A percentile compares a stretch with the other conserved stretches of the same genome.
Evolutionary conservation across 345 rosid species (phyloP).

Genomic region (Melaleuca quinquenervia): DNA sequence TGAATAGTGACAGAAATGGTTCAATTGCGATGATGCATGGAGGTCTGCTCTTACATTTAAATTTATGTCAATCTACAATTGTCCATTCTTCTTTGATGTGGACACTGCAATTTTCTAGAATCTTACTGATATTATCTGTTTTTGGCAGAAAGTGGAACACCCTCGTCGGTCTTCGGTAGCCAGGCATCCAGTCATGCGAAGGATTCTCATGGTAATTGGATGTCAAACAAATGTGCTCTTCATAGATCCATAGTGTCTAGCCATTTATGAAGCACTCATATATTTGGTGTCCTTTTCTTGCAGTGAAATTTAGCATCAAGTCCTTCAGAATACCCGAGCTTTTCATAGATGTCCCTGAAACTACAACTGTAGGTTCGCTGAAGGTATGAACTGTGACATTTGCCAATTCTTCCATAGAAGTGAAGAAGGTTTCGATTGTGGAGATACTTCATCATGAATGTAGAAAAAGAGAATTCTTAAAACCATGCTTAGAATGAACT

Average conservation of each 20-base stretch:
- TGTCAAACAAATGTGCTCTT: slow-evolving; percentile 3
- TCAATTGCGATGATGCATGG: slow-evolving; percentile 14
- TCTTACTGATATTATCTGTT: neutral
- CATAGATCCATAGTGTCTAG: neutral
- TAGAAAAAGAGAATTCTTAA: neutral
- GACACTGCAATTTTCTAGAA: neutral
- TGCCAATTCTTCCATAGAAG: neutral
- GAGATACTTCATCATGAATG: neutral
- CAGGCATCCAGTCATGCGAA: slow-evolving; percentile 29
- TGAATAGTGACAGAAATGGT: slow-evolving; percentile 15
- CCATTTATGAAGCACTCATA: slow-evolving; percentile 9
- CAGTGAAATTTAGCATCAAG: slow-evolving; percentile 93
- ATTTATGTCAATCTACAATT: neutral
- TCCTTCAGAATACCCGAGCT: slow-evolving; percentile 89
- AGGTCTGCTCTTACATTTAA: slow-evolving; percentile 20
- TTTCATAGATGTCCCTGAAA: slow-evolving; percentile 76
- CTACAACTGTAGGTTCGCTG: slow-evolving; percentile 69
- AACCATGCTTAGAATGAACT: neutral
- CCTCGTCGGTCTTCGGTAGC: slow-evolving; percentile 33
- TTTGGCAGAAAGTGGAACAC: slow-evolving; percentile 29
- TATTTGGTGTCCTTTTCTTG: slow-evolving; percentile 8
- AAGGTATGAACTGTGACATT: slow-evolving; percentile 42
- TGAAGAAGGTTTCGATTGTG: neutral
- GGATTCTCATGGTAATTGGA: slow-evolving; percentile 61
- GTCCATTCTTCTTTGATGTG: neutral